Base-by-base conservation (phyloP, 805 yeast genomes). In the Saccharomycopsis sp. region DNA sequence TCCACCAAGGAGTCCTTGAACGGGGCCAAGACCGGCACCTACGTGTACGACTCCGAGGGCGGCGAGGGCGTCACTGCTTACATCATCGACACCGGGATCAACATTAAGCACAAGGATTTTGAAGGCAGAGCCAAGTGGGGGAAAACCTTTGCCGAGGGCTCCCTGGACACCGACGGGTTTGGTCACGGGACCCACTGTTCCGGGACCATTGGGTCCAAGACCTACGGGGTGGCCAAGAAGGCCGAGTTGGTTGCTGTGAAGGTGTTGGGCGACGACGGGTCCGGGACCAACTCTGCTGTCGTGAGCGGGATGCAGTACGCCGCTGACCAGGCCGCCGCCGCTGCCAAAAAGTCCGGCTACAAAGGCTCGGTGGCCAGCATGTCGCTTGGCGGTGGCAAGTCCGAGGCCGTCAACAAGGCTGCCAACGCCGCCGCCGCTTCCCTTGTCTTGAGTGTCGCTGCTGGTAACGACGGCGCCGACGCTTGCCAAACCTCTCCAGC, bases 351-450 rank as follows among this genome's bases (percentile, higher is more conserved):
- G 55, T 69, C 71, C 56, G 82, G 83, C 18, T 81, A 78, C 66
- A 81, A 81, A 60, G 92, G 89, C 48, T 79, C 92, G 25, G 75
- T 86, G n/a, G 88, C 86, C 35, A 89, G 87, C 67, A 84, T 86
- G 88, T 73, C 79, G 3, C 63, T 73, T 42, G 79, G 79, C 36
- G 79, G 78, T 34, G 74, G 75, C 31, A 67, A 67, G 58, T 69
- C 74, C 19, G 69, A 71, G 25, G 68, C 77, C 20, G 66, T 74
- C 39, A 77, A 73, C 57, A 56, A 65, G 56, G 78, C 77, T 13
- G 76, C 73, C 41, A 69, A 73, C 53, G 77, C 77, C 35, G 79
- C 77, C 20, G 71, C 65, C 44, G 71, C 73, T 33, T 18, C 13
- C 12, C 70, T 73, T 27, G 78, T 79, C 50, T 65, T 74, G 51